Evolutionary conservation across 1,284 basidiomycete species (phyloP), one percentile per base, ranked within the genome.

Genomic region (Dichomitus squalens): DNA sequence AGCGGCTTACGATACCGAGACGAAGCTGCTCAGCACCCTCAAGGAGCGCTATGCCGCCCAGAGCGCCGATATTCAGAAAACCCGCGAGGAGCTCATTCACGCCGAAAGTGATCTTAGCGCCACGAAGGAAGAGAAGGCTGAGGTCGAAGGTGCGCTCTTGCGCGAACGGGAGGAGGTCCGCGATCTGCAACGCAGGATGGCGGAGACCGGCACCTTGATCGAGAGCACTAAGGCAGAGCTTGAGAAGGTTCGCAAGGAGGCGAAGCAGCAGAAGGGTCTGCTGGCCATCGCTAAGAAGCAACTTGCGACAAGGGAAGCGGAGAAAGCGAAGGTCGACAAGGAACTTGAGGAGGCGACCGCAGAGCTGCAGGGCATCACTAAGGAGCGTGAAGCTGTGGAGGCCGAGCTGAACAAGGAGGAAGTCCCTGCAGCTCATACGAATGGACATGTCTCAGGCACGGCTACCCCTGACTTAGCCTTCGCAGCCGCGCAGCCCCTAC

Each of bases 261-360:
- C 92, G 0, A 90, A 97, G 70, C 94, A 97, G 72, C 95, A 98
- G 75, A 97, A 95, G 73, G 97, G 96, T 12, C 79, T 97, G 56
- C 81, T 96, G 14, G 95, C 95, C 3, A 97, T 99, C 70, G 91
- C 93, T 8, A 91, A 90, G 78, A 99, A 99, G 75, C 97, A 99
- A 76, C 79, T 99, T 21, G 85, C 83, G 14, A 87, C 91, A 0
- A 91, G 93, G 49, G 96, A 98, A 73, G 78, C 80, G 0, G 91
- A 95, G 64, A 85, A 84, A 53, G 84, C 83, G 12, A 89, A 86
- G 67, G 79, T 81, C 2, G 85, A 89, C 64, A 84, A 85, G 68
- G 94, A 96, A 65, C 74, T 90, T 7, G 81, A 84, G 63, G 90
- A 89, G 49, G 83, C 84, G 0, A 74, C 79, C 46, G 75, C 72